Conservation (phyloP, 2,329 filamentous ascomycete species). For the Fusarium gaditjirri region DNA sequence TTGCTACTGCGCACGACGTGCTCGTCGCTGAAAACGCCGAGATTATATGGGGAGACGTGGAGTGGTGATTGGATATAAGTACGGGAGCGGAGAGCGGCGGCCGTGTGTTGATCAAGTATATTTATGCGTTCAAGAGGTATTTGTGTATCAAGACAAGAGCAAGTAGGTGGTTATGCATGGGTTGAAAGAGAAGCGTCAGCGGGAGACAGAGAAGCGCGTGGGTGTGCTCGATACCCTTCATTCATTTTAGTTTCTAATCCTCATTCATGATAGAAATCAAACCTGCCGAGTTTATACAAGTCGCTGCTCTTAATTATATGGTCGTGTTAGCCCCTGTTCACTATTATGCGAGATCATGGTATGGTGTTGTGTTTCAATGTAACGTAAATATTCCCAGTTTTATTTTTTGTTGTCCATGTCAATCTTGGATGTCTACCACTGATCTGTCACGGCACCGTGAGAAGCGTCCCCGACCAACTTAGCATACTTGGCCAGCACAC, state of each 20-base stretch:
- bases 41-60: constrained; percentile 16
- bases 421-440: constrained; percentile 39
- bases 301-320: not conserved
- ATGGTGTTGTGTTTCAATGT: too few species aligned
- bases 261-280: constrained; percentile 40
- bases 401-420: constrained; percentile 1
- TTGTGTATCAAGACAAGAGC: constrained; percentile 21
- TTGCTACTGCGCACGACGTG: not conserved
- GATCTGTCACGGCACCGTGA: constrained; percentile 88
- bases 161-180: constrained; percentile 22
- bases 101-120: constrained; percentile 6
- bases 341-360: not conserved
- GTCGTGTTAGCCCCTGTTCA: not conserved
- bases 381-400: not conserved
- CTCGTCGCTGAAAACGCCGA: not conserved
- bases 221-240: constrained; percentile 46
- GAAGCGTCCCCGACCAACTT: constrained; percentile 89
- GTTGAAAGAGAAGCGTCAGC: constrained; percentile 8
- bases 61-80: constrained; percentile 21
- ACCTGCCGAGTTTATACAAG: constrained; percentile 27
- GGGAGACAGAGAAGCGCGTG: constrained; percentile 36
- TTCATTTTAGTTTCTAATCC: constrained; percentile 39
- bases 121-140: constrained; percentile 16
- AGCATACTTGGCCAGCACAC: constrained; percentile 90
- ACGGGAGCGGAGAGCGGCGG: not conserved